Percentiles rank a stretch among this genome's conserved stretches.
Conservation (phyloP, 768 basidiomycete genomes). For the Panus rudis region DNA sequence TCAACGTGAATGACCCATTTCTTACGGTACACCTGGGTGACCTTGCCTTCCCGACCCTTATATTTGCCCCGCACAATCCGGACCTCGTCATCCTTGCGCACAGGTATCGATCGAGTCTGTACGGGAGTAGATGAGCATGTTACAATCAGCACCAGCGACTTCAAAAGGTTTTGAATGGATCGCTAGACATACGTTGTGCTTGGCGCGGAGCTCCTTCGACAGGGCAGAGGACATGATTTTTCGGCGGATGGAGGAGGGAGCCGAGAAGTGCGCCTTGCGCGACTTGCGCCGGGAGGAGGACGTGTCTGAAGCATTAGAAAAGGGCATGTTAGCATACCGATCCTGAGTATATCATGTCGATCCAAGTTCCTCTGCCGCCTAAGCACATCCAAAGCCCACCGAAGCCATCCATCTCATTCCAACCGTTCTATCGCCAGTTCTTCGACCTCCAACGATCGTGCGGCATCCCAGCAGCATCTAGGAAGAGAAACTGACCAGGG, state of each 20-base stretch:
- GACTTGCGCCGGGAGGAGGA: slow-evolving; percentile 95
- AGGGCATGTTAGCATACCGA: slow-evolving; percentile 26
- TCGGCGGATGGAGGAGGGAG: slow-evolving; percentile 90
- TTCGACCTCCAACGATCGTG: slow-evolving; percentile 17
- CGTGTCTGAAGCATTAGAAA: slow-evolving; percentile 47
- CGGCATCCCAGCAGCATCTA: slow-evolving; percentile 14
- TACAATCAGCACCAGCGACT: neutral
- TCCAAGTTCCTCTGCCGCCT: slow-evolving; percentile 1
- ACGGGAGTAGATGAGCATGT: slow-evolving; percentile 5
- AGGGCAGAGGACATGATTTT: slow-evolving; percentile 97
- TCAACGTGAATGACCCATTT: slow-evolving; percentile 99
- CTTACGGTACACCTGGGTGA: slow-evolving; percentile 97
- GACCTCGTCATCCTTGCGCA: slow-evolving; percentile 98
- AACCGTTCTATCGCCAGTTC: slow-evolving; percentile 21
- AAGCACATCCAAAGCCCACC: slow-evolving; percentile 35
- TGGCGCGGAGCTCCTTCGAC: slow-evolving; percentile 87
- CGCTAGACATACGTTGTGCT: slow-evolving; percentile 70
- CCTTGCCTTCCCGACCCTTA: slow-evolving; percentile 98
- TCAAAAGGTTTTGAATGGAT: neutral
- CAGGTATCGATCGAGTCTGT: slow-evolving; percentile 84
- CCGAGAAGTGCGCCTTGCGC: slow-evolving; percentile 96
- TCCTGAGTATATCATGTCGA: slow-evolving; percentile 8
- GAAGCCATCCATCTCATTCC: slow-evolving; percentile 50
- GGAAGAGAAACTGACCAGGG: slow-evolving; percentile 55
- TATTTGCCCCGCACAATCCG: slow-evolving; percentile 95